phyloP scores from a whole-genome alignment of 2,329 filamentous ascomycete species.

The Westerdykella ornata region DNA sequence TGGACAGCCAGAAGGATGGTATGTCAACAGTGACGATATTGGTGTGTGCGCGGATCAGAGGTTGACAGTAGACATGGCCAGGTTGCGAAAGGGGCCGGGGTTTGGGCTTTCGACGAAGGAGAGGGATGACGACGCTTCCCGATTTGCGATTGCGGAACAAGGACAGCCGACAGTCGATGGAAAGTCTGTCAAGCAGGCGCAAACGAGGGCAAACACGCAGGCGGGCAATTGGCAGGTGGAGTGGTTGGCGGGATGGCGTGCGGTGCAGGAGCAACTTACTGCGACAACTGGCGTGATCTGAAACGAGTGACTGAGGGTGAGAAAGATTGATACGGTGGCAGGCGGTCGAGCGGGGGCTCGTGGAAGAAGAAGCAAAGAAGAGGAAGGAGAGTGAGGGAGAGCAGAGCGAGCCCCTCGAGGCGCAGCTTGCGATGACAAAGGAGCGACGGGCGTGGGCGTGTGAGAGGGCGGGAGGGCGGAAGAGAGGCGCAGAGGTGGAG shows the following conservation, averaged over 20 bases:
- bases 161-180: slow-evolving; percentile 18
- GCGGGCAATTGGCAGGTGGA: slow-evolving; percentile 12
- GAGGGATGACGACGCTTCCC: slow-evolving; percentile 8
- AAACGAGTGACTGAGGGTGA: slow-evolving; percentile 38
- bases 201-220: slow-evolving; percentile 4
- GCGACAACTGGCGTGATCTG: slow-evolving; percentile 10
- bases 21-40: neutral
- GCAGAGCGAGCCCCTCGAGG: neutral
- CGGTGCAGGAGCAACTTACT: slow-evolving; percentile 13
- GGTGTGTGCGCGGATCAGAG: neutral
- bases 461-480: neutral
- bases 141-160: slow-evolving; percentile 16
- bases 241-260: slow-evolving; percentile 5
- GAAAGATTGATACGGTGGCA: slow-evolving; percentile 6
- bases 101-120: slow-evolving; percentile 6
- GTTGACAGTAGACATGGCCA: neutral
- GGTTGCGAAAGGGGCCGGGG: slow-evolving; percentile 9
- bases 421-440: neutral
- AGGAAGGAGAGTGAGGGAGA: slow-evolving; percentile 11
- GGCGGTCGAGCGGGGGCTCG: neutral
- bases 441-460: slow-evolving; percentile 3
- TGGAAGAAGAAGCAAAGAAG: neutral
- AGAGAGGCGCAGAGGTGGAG: neutral
- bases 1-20: slow-evolving; percentile 3
- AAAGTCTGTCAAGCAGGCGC: slow-evolving; percentile 7